A percentile compares a stretch with the other conserved stretches of the same genome.
phyloP scores from a whole-genome alignment of 2,329 filamentous ascomycete genomes.

The Aspergillus arachidicola region DNA sequence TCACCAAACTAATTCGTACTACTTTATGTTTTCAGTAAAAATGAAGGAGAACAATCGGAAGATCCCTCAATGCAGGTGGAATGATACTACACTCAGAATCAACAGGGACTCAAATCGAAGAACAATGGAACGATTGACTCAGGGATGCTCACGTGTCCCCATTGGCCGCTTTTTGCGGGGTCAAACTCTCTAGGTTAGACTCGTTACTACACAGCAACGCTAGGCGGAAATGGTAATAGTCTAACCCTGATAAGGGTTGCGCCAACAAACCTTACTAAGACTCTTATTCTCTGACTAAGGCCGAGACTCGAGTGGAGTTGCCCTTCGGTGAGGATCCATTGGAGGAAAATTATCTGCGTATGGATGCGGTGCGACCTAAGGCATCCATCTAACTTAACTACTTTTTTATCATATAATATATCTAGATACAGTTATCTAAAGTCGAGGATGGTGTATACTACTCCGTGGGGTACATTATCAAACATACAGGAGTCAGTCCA shows the following conservation, averaged over 20 bases:
- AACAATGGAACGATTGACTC: conserved; percentile 7
- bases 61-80: not conserved
- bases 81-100: not conserved
- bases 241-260: conserved; percentile 7
- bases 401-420: no score
- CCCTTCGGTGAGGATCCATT: not conserved
- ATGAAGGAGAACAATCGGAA: no score
- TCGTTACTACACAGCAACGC: conserved; percentile 7
- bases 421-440: not conserved
- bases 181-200: conserved; percentile 7
- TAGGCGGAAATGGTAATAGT: conserved; percentile 1
- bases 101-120: not conserved
- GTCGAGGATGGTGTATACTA: not conserved
- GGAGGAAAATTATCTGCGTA: not conserved
- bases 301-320: not conserved
- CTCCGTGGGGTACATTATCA: not conserved
- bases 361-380: not conserved
- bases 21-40: not conserved
- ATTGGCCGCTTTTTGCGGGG: conserved; percentile 24
- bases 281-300: conserved; percentile 3
- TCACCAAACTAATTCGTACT: not conserved
- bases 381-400: not conserved
- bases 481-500: not conserved
- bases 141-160: conserved; percentile 3
- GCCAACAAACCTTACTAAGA: not conserved